phyloP scores from a whole-genome alignment of 2,329 filamentous ascomycete species.

The Endocalyx cinctus region DNA sequence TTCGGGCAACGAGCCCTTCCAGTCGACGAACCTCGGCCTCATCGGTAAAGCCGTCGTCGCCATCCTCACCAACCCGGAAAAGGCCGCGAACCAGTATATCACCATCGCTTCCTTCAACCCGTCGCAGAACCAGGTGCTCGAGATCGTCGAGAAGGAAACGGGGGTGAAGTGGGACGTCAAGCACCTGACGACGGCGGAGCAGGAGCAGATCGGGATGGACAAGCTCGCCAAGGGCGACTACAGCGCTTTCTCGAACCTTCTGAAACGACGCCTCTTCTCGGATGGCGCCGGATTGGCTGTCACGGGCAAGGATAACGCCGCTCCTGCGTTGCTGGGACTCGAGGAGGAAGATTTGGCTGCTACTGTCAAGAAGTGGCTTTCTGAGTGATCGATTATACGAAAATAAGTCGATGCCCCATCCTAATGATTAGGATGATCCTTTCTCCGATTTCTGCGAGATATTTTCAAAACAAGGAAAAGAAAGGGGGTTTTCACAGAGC shows the following conservation, averaged over 20 bases:
- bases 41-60: constrained; percentile 49
- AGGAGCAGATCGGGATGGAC: constrained; percentile 33
- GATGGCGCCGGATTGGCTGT: constrained; percentile 21
- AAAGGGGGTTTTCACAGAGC: too few species aligned
- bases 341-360: constrained; percentile 20
- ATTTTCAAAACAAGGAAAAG: constrained; percentile 11
- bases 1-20: constrained; percentile 48
- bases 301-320: constrained; percentile 14
- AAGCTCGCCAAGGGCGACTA: constrained; percentile 38
- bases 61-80: constrained; percentile 42
- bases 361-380: constrained; percentile 18
- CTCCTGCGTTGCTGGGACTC: constrained; percentile 19
- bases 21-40: constrained; percentile 44
- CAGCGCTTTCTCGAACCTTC: constrained; percentile 22
- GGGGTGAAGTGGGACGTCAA: constrained; percentile 46
- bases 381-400: constrained; percentile 4
- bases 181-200: constrained; percentile 27
- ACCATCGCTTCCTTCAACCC: constrained; percentile 53
- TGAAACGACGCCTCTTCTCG: constrained; percentile 16
- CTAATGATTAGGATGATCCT: not conserved
- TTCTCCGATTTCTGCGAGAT: not conserved
- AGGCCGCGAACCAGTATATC: constrained; percentile 55
- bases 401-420: too few species aligned
- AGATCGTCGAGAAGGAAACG: constrained; percentile 46
- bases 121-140: constrained; percentile 54